A percentile compares a stretch with the other conserved stretches of the same genome.
Evolutionary conservation across 495 filamentous ascomycete genomes (phyloP).

Genomic region (Penicillium flavigenum): DNA sequence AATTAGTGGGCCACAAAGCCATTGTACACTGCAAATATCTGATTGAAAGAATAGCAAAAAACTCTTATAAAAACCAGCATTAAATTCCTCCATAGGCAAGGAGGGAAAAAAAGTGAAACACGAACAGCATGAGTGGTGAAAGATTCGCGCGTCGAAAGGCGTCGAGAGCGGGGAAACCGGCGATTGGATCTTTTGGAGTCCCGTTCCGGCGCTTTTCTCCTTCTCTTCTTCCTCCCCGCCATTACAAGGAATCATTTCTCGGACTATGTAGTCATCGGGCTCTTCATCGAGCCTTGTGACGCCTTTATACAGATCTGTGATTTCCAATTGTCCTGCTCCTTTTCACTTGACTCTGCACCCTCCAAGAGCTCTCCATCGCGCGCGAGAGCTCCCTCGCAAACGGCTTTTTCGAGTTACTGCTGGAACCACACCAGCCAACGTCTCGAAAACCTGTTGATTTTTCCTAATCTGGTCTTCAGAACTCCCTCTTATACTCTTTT

Average conservation of each 20-base stretch:
- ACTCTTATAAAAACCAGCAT: background rate
- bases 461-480: conserved; percentile 9
- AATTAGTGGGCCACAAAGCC: background rate
- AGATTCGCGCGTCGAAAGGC: conserved; percentile 27
- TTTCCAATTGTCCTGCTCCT: conserved; percentile 25
- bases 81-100: background rate
- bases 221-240: conserved; percentile 37
- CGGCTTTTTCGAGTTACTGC: conserved; percentile 18
- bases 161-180: conserved; percentile 35
- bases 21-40: background rate
- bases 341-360: conserved; percentile 12
- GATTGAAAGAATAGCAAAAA: conserved; percentile 1
- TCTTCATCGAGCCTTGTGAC: conserved; percentile 40
- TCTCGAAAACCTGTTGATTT: conserved; percentile 8
- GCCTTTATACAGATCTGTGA: conserved; percentile 31
- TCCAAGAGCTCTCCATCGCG: conserved; percentile 30
- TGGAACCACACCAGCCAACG: conserved; percentile 7
- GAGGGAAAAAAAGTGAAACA: conserved; percentile 10
- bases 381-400: conserved; percentile 32
- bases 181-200: conserved; percentile 37
- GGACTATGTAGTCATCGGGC: conserved; percentile 51
- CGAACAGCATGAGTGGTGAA: conserved; percentile 16
- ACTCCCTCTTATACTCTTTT: conserved; percentile 13
- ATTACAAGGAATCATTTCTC: conserved; percentile 28
- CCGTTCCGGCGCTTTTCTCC: conserved; percentile 39